These are phyloP conservation scores for Trapa incisa DNA, from an alignment of 345 rosid genomes.

Conservation along the genomic window DNA sequence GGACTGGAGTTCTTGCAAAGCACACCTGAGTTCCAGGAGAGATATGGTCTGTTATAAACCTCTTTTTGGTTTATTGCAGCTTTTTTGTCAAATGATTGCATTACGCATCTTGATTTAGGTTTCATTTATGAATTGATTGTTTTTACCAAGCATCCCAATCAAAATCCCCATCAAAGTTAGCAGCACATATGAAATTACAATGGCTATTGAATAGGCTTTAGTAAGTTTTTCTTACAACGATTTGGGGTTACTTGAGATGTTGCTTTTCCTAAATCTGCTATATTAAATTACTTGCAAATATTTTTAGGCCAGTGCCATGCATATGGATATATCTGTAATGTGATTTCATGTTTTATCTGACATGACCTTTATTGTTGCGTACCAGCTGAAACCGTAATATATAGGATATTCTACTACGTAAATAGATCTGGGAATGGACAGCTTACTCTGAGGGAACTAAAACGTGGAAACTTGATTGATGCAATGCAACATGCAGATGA, in stretches of 20 bases:
- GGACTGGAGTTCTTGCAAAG: conserved; percentile 93
- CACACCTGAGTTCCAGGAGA: conserved; percentile 98
- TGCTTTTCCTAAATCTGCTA: background rate
- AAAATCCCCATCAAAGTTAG: background rate
- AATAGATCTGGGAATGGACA: conserved; percentile 81
- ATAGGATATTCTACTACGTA: conserved; percentile 80
- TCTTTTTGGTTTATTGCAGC: background rate
- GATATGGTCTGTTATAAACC: conserved; percentile 66
- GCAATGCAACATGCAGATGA: conserved; percentile 85
- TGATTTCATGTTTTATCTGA: conserved; percentile 1
- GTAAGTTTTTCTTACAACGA: background rate
- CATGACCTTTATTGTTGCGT: conserved; percentile 18
- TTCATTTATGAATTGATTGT: background rate
- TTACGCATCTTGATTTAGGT: background rate
- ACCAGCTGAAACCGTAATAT: conserved; percentile 93
- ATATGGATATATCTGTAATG: background rate
- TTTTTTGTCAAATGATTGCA: background rate
- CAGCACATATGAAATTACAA: background rate
- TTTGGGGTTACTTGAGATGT: background rate
- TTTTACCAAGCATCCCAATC: background rate
- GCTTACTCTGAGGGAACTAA: conserved; percentile 80
- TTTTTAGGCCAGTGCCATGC: too few relatives aligned
- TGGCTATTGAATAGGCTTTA: background rate
- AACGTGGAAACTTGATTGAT: conserved; percentile 70
- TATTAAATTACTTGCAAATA: background rate